These are phyloP conservation scores for Raphanus hybrid DNA, from an alignment of 441 rosid species.

Conservation along the genomic window DNA sequence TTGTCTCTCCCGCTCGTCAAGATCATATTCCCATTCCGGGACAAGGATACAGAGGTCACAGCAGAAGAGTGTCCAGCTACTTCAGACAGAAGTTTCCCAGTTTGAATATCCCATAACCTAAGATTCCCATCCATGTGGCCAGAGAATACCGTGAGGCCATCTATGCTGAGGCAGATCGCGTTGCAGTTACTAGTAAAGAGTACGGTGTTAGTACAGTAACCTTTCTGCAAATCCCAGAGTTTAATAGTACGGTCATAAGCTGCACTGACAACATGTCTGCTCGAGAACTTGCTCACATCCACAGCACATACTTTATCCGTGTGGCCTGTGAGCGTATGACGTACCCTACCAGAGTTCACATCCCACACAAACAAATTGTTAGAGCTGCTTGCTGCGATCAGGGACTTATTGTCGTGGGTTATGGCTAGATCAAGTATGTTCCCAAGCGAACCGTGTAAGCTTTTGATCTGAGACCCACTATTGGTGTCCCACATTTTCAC, in stretches of 20 bases:
- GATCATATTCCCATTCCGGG: slow-evolving; percentile 71
- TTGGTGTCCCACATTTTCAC: slow-evolving; percentile 91
- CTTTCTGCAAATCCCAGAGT: slow-evolving; percentile 93
- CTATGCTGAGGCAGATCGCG: slow-evolving; percentile 76
- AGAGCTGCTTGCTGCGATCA: slow-evolving; percentile 94
- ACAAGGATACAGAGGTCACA: slow-evolving; percentile 72
- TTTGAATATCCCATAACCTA: slow-evolving; percentile 88
- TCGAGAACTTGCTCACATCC: slow-evolving; percentile 87
- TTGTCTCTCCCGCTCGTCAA: slow-evolving; percentile 95
- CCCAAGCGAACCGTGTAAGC: slow-evolving; percentile 82
- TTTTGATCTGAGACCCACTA: slow-evolving; percentile 64
- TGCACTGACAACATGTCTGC: slow-evolving; percentile 84
- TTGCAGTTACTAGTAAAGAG: slow-evolving; percentile 91
- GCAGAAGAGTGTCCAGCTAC: slow-evolving; percentile 86
- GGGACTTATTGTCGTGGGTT: slow-evolving; percentile 78
- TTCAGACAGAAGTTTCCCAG: slow-evolving; percentile 83
- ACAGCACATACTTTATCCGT: slow-evolving; percentile 89
- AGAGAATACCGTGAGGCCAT: slow-evolving; percentile 89
- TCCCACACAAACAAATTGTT: slow-evolving; percentile 95
- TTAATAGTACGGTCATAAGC: slow-evolving; percentile 93
- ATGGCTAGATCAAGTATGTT: slow-evolving; percentile 85
- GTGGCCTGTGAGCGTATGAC: slow-evolving; percentile 91
- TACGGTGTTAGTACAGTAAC: slow-evolving; percentile 89
- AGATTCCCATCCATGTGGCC: slow-evolving; percentile 97
- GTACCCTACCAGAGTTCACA: slow-evolving; percentile 69